Conservation (phyloP, 352 stramenopile genomes). For the Stephanocyclus meneghinianus region DNA sequence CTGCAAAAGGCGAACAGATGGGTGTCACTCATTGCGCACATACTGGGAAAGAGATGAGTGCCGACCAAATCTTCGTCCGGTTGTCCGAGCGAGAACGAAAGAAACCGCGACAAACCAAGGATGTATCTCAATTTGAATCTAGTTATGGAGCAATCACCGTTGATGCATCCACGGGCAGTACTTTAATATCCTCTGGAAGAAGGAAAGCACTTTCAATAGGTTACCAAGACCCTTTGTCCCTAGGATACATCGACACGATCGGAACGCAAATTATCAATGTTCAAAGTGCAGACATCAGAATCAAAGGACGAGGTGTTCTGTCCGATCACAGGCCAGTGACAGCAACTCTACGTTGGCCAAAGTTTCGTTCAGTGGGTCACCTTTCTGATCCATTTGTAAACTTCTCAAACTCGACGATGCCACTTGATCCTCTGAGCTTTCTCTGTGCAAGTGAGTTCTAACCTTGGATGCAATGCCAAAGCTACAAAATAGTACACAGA, state of each 20-base stretch:
- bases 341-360: slow-evolving; percentile 33
- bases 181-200: not conserved
- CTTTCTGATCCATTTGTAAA: slow-evolving; percentile 18
- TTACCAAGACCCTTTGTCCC: slow-evolving; percentile 22
- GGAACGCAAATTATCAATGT: slow-evolving; percentile 33
- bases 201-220: slow-evolving; percentile 13
- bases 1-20: slow-evolving; percentile 18
- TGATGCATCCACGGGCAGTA: not conserved
- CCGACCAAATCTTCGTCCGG: slow-evolving; percentile 36
- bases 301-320: slow-evolving; percentile 18
- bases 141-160: not conserved
- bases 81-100: not conserved
- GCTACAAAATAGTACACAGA: not conserved
- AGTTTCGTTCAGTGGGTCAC: slow-evolving; percentile 17
- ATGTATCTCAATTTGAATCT: not conserved
- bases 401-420: slow-evolving; percentile 29
- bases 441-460: slow-evolving; percentile 13
- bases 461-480: not conserved
- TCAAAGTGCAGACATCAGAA: slow-evolving; percentile 17
- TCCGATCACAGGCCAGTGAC: slow-evolving; percentile 43
- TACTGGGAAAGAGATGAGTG: slow-evolving; percentile 25
- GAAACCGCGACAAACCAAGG: not conserved
- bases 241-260: slow-evolving; percentile 34
- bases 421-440: slow-evolving; percentile 27
- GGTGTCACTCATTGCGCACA: slow-evolving; percentile 40